Evolutionary conservation across 352 stramenopile genomes (phyloP).

Genomic region (Pythium apleroticum): DNA sequence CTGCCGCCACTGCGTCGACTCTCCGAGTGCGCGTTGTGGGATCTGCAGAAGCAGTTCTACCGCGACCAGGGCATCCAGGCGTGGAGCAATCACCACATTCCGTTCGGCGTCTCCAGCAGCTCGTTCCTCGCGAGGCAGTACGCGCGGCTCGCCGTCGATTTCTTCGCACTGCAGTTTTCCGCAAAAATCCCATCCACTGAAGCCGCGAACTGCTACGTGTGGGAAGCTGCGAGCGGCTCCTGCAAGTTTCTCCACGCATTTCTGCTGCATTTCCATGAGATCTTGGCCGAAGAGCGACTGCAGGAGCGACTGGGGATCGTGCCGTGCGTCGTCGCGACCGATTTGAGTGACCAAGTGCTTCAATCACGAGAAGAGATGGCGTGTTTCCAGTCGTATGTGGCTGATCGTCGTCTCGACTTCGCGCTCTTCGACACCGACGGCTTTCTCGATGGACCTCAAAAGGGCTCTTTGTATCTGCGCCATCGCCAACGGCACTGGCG

Average conservation of each 20-base stretch:
- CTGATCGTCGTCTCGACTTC: constrained; percentile 55
- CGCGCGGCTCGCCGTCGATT: constrained; percentile 35
- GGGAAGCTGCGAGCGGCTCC: constrained; percentile 76
- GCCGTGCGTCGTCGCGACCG: constrained; percentile 64
- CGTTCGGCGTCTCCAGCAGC: constrained; percentile 79
- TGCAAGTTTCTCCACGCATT: constrained; percentile 84
- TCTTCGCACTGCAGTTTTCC: not conserved
- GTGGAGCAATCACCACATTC: constrained; percentile 71
- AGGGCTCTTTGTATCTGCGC: constrained; percentile 32
- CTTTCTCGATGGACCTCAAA: constrained; percentile 31
- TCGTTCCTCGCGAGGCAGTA: constrained; percentile 72
- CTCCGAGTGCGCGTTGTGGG: constrained; percentile 63
- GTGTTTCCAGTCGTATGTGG: constrained; percentile 55
- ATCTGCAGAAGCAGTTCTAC: constrained; percentile 82
- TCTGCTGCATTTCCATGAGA: constrained; percentile 57
- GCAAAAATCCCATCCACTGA: not conserved
- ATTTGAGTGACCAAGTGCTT: constrained; percentile 77
- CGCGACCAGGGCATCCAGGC: constrained; percentile 65
- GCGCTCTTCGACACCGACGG: constrained; percentile 60
- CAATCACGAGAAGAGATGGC: constrained; percentile 52
- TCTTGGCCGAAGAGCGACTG: constrained; percentile 31
- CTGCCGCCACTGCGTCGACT: constrained; percentile 30
- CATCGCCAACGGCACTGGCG: constrained; percentile 32
- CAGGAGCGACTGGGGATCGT: constrained; percentile 32
- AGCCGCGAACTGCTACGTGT: constrained; percentile 74